Percentiles rank a stretch among this genome's conserved stretches.
These are phyloP conservation scores for Arthroderma sp. DNA, from an alignment of 2,329 filamentous ascomycete species.

Conservation along the genomic window DNA sequence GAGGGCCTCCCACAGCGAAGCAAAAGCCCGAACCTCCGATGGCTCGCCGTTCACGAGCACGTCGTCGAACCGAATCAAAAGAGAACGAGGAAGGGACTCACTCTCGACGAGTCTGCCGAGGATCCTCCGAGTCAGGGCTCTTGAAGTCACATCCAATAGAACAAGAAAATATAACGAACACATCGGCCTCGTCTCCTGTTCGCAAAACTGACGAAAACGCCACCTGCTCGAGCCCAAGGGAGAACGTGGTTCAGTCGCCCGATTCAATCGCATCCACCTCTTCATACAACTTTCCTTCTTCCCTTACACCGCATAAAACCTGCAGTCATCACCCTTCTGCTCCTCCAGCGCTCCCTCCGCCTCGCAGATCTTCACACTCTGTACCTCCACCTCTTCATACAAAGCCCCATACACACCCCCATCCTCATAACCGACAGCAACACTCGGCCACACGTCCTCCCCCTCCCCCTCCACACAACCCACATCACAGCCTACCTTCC, in stretches of 20 bases:
- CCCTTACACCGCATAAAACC: neutral
- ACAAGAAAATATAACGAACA: neutral
- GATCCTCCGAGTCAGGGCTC: slow-evolving; percentile 1
- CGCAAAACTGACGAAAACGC: neutral
- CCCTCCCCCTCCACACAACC: slow-evolving; percentile 8
- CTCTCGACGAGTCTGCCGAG: neutral
- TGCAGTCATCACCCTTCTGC: slow-evolving; percentile 3
- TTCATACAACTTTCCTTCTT: neutral
- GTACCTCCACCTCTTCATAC: slow-evolving; percentile 14
- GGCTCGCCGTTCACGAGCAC: slow-evolving; percentile 14
- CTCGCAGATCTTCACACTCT: slow-evolving; percentile 27
- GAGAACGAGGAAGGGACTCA: neutral
- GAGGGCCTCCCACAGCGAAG: slow-evolving; percentile 22
- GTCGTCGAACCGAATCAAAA: neutral
- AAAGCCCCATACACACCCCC: slow-evolving; percentile 13
- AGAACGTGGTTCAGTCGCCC: slow-evolving; percentile 1
- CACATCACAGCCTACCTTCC: slow-evolving; percentile 7
- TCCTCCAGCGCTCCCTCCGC: slow-evolving; percentile 33
- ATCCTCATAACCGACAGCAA: slow-evolving; percentile 4
- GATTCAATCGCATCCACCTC: neutral
- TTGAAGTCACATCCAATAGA: neutral
- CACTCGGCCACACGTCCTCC: slow-evolving; percentile 7
- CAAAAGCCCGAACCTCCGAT: slow-evolving; percentile 19
- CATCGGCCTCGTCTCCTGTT: neutral
- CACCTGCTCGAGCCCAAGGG: neutral